A percentile compares a stretch with the other conserved stretches of the same genome.
Evolutionary conservation across 257 asterid genomes (phyloP).

Genomic region (Ocimum tenuiflorum): DNA sequence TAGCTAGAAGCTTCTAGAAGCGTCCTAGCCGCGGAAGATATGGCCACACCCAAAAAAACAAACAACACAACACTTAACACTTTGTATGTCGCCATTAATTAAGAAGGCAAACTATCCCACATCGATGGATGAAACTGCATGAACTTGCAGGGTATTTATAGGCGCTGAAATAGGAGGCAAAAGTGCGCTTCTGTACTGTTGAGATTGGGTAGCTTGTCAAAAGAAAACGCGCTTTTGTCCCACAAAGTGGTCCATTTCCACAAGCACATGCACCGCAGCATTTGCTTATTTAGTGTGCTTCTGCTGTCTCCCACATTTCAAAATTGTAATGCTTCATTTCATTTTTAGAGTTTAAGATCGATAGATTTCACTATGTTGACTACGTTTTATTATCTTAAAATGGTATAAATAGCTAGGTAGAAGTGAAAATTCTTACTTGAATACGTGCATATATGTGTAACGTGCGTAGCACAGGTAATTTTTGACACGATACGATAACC

Average conservation of each 20-base stretch:
- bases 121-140: constrained; percentile 25
- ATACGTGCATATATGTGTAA: no score
- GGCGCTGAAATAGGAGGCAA: constrained; percentile 4
- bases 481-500: no score
- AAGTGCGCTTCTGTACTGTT: constrained; percentile 33
- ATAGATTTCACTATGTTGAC: no score
- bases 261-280: constrained; percentile 23
- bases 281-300: constrained; percentile 37
- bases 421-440: no score
- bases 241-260: constrained; percentile 55
- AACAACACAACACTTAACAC: constrained; percentile 31
- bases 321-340: neutral
- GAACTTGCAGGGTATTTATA: constrained; percentile 37
- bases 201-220: constrained; percentile 11
- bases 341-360: neutral
- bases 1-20: constrained; percentile 35
- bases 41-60: constrained; percentile 29
- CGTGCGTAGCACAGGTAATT: no score
- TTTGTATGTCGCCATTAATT: constrained; percentile 33
- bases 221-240: constrained; percentile 30
- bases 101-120: neutral
- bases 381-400: no score
- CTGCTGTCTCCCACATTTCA: constrained; percentile 59
- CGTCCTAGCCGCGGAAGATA: constrained; percentile 57
- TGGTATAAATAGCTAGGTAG: no score